Conservation (phyloP, 2,329 filamentous ascomycete species). For the Monosporascus sp. region DNA sequence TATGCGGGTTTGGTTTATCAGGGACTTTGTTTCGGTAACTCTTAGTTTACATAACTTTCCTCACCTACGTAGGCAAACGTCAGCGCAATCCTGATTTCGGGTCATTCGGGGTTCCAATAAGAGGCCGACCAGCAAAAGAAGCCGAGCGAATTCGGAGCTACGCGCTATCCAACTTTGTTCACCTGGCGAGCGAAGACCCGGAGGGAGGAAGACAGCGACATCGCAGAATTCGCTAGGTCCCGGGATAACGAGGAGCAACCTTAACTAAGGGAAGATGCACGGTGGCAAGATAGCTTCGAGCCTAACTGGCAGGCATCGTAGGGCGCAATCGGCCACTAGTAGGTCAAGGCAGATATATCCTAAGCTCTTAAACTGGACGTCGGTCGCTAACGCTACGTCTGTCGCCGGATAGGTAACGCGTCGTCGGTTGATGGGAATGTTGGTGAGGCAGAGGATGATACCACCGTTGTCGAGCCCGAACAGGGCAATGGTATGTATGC, state of each 20-base stretch:
- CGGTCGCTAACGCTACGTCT: conserved; percentile 8
- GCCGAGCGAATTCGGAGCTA: neutral
- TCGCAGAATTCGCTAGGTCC: neutral
- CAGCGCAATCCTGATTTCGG: neutral
- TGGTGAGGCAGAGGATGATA: conserved; percentile 59
- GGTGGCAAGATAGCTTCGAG: conserved; percentile 21
- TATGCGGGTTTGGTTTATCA: neutral
- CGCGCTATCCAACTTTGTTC: neutral
- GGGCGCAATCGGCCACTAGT: conserved; percentile 25
- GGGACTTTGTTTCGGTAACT: neutral
- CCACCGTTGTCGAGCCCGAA: conserved; percentile 79
- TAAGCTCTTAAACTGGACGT: neutral
- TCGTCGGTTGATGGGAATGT: conserved; percentile 51
- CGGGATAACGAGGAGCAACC: neutral
- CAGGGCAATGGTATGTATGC: conserved; percentile 78
- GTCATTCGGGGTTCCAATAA: neutral
- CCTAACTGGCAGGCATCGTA: conserved; percentile 19
- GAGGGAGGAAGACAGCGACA: neutral
- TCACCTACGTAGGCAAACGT: neutral
- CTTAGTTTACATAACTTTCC: neutral
- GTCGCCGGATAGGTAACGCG: conserved; percentile 18
- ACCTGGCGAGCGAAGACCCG: too few relatives aligned
- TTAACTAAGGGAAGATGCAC: conserved; percentile 15
- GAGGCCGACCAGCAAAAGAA: neutral
- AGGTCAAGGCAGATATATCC: conserved; percentile 8